phyloP scores from a whole-genome alignment of 2,329 filamentous ascomycete species.

The Sclerotinia subarctica region DNA sequence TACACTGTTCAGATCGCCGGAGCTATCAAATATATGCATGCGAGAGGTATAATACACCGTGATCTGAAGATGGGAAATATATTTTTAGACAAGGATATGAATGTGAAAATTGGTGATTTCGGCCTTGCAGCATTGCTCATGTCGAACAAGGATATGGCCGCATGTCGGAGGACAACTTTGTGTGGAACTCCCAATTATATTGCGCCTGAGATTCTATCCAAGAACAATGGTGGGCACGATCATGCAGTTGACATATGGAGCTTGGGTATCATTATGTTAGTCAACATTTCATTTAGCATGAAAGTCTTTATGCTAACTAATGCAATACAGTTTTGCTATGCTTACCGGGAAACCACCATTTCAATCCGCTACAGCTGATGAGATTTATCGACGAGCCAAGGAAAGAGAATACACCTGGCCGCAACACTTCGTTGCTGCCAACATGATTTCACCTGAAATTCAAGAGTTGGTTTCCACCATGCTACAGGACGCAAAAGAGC shows the following conservation, averaged over 20 bases:
- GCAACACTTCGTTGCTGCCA: constrained; percentile 59
- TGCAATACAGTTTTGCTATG: constrained; percentile 73
- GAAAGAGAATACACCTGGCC: constrained; percentile 80
- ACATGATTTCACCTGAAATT: constrained; percentile 70
- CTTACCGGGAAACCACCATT: constrained; percentile 95
- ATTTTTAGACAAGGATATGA: constrained; percentile 92
- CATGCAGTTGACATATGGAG: constrained; percentile 99
- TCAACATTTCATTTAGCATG: constrained; percentile 3
- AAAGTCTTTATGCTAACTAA: constrained; percentile 32
- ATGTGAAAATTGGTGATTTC: constrained; percentile 97
- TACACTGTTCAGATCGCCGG: constrained; percentile 94
- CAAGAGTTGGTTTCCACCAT: constrained; percentile 75
- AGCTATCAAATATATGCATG: constrained; percentile 97
- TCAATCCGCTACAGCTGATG: constrained; percentile 83
- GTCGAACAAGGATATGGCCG: constrained; percentile 85
- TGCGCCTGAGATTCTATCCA: constrained; percentile 91
- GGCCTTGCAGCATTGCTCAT: constrained; percentile 88
- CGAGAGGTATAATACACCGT: constrained; percentile 91
- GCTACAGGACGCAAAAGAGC: constrained; percentile 69
- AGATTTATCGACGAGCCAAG: constrained; percentile 72
- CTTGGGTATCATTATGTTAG: constrained; percentile 90
- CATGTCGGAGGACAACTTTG: constrained; percentile 78
- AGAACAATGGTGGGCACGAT: constrained; percentile 90
- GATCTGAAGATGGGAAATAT: constrained; percentile 98
- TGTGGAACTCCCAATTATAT: constrained; percentile 99